Evolutionary conservation across 352 stramenopile species (phyloP), one percentile per base, ranked within the genome.

Genomic region (Phytophthora pini): DNA sequence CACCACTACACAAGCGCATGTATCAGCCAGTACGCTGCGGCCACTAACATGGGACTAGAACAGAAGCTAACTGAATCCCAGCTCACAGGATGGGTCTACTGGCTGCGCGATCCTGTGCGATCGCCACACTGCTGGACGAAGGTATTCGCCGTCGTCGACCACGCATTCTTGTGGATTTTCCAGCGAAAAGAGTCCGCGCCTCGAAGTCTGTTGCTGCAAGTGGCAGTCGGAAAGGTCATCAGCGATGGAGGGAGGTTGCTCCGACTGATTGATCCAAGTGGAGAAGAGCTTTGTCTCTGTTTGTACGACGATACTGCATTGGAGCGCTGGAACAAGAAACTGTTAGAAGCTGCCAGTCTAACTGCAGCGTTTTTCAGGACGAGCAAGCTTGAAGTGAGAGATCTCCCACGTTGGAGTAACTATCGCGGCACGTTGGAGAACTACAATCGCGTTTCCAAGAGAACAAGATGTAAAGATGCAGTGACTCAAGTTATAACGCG

Each of bases 101-200:
- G 82, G 82, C 77, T 89, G 62, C 79, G 82, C 20, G 76, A 89
- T 43, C 67, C 67, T 13, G 36, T 20, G 12, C 39, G 54, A 57
- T 74, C 80, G 39, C 64, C 62, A 27, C 20, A 77, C 55, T 87
- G 81, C 66, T 90, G 82, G 81, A 90, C 81, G 38, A 88, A 88
- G 52, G 82, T 88, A 8, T 90, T 83, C 48, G 77, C 61, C 4
- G 79, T 89, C 47, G 65, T 90, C 36, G 60, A 80, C 44, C 70
- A 80, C 40, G 69, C 65, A 2, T 87, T 88, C 55, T 53, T 90
- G 45, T 84, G 80, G 71, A 68, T 90, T 47, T 87, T 85, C 48
- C 70, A 84, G 49, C 65, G 65, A 26, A 68, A 77, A 26, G 77
- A 84, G 40, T 56, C 66, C 0, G 55, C 55, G 8, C 56, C 65